Percentiles rank a stretch among this genome's conserved stretches.
These are phyloP conservation scores for Yamadazyma siamensis DNA, from an alignment of 1,139 yeast species.

Conservation along the genomic window DNA sequence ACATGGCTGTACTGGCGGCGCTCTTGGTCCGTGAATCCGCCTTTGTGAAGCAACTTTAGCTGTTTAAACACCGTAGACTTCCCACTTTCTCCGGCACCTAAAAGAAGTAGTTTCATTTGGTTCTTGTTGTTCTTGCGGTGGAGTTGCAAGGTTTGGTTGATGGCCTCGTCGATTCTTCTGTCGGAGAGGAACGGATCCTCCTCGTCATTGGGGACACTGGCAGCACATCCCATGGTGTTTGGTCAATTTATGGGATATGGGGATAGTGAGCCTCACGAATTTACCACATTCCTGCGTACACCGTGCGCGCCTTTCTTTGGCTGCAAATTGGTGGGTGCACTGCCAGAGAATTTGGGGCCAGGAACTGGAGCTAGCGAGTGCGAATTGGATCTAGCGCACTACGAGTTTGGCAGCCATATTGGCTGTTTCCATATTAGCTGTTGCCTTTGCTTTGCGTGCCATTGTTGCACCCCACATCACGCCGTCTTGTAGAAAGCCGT, in stretches of 20 bases:
- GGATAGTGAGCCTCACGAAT: constrained; percentile 9
- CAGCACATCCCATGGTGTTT: constrained; percentile 61
- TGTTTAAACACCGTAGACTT: constrained; percentile 96
- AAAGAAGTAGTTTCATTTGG: constrained; percentile 62
- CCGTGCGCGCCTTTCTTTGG: too few relatives aligned
- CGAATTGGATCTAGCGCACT: too few relatives aligned
- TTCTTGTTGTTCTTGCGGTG: constrained; percentile 46
- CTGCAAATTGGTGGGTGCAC: constrained; percentile 1
- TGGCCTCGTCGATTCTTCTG: constrained; percentile 56
- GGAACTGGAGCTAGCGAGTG: too few relatives aligned
- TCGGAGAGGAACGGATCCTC: constrained; percentile 54
- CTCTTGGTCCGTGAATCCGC: constrained; percentile 81
- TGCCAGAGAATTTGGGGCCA: background rate
- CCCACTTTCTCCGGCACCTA: constrained; percentile 97
- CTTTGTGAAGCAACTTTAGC: constrained; percentile 78
- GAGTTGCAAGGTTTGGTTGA: constrained; percentile 60
- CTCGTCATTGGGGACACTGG: constrained; percentile 48
- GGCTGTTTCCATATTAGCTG: too few relatives aligned
- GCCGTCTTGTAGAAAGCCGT: constrained; percentile 11
- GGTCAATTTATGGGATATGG: background rate
- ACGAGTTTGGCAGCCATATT: too few relatives aligned
- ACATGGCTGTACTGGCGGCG: constrained; percentile 78
- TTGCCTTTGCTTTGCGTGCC: too few relatives aligned
- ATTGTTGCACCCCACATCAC: too few relatives aligned
- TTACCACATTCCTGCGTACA: constrained; percentile 10